Evolutionary conservation across 768 basidiomycete genomes (phyloP).

Genomic region (Butyriboletus loyo): DNA sequence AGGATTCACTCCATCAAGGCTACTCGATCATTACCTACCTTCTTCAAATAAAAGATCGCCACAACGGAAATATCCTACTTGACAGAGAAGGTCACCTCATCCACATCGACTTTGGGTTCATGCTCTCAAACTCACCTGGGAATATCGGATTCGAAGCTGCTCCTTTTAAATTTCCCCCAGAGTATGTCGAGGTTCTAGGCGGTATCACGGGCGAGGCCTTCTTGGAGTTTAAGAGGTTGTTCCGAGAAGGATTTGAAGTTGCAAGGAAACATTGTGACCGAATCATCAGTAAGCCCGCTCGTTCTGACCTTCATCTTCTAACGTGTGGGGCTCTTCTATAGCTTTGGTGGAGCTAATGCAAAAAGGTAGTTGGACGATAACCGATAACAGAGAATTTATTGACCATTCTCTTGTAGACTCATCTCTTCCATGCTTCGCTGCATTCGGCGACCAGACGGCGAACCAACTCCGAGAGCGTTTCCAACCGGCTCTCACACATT

Average conservation of each 20-base stretch:
- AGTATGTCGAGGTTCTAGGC: conserved; percentile 95
- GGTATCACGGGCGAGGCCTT: conserved; percentile 76
- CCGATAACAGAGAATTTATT: not conserved
- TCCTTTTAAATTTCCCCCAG: conserved; percentile 92
- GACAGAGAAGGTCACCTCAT: conserved; percentile 94
- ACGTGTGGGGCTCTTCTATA: conserved; percentile 25
- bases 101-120: conserved; percentile 99
- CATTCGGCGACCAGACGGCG: conserved; percentile 89
- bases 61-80: conserved; percentile 96
- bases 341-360: conserved; percentile 97
- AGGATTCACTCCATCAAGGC: conserved; percentile 41
- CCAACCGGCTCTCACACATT: conserved; percentile 85
- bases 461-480: conserved; percentile 88
- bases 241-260: conserved; percentile 91
- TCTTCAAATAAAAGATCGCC: conserved; percentile 96
- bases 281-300: conserved; percentile 67
- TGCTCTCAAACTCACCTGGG: conserved; percentile 94
- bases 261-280: conserved; percentile 95
- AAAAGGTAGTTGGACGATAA: conserved; percentile 55
- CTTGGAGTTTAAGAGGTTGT: conserved; percentile 79
- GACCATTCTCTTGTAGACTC: conserved; percentile 55
- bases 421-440: conserved; percentile 83
- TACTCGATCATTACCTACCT: conserved; percentile 97
- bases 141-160: conserved; percentile 99
- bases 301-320: not conserved